A percentile compares a stretch with the other conserved stretches of the same genome.
Conservation (phyloP, 176 grass and related monocot genomes). For the Tuctoria greenei region DNA sequence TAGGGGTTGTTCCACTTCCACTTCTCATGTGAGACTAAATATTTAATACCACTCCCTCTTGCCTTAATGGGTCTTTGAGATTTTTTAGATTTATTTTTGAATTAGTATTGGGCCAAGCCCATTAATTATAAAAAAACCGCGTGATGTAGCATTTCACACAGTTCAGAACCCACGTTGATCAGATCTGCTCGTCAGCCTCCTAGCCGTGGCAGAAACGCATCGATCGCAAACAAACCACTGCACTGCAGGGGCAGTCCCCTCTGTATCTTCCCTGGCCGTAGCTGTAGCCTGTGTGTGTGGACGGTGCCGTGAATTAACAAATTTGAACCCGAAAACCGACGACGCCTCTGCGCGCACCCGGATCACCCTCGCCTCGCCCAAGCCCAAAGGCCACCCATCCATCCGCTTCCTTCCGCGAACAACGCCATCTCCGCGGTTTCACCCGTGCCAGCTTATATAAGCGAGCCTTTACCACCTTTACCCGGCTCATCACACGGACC, state of each 20-base stretch:
- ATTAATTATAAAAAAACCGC: not conserved
- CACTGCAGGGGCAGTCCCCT: not conserved
- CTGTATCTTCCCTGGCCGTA: constrained; percentile 12
- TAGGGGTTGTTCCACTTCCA: too few species aligned
- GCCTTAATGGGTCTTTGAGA: too few species aligned
- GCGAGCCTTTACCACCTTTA: constrained; percentile 42
- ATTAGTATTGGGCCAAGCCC: too few species aligned
- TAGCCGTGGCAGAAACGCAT: not conserved
- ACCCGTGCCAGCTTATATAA: constrained; percentile 43
- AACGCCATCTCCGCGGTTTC: not conserved
- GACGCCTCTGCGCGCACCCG: constrained; percentile 32
- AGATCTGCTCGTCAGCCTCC: not conserved
- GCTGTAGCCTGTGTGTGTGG: constrained; percentile 10
- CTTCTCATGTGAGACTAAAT: too few species aligned
- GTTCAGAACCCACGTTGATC: not conserved
- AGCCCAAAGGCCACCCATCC: not conserved
- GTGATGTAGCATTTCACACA: too few species aligned
- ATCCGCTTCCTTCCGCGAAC: too few species aligned
- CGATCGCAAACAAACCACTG: not conserved
- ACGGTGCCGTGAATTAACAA: constrained; percentile 16
- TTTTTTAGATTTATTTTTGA: too few species aligned
- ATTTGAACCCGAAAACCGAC: constrained; percentile 35
- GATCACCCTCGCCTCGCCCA: not conserved
- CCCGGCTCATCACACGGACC: not conserved
- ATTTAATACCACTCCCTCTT: too few species aligned